Conservation (phyloP, 2,329 filamentous ascomycete genomes). For the Rutstroemia sp. region DNA sequence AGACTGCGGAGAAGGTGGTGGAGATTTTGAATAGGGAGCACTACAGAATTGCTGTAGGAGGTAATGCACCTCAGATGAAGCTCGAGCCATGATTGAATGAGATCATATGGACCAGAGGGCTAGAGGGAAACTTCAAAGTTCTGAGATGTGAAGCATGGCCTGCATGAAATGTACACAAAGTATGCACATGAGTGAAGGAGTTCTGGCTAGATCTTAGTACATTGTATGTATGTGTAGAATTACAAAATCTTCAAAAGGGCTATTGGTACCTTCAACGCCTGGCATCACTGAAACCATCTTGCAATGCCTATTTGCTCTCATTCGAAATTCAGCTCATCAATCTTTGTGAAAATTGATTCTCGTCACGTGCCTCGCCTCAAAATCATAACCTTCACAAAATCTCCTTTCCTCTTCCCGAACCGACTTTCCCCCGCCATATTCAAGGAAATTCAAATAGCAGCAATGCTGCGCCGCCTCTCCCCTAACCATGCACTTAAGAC, state of each 20-base stretch:
- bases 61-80: conserved; percentile 23
- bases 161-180: background rate
- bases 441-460: background rate
- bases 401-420: background rate
- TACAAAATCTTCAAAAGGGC: background rate
- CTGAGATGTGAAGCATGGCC: background rate
- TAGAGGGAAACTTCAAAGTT: background rate
- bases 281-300: background rate
- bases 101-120: too few species aligned
- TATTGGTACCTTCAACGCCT: background rate
- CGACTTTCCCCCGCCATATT: background rate
- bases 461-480: background rate
- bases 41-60: conserved; percentile 30
- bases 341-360: background rate
- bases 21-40: conserved; percentile 48
- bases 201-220: background rate
- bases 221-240: conserved; percentile 7
- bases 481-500: background rate
- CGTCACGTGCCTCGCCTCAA: background rate
- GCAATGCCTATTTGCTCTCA: background rate
- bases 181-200: background rate
- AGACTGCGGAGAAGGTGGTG: conserved; percentile 48
- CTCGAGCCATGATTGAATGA: background rate
- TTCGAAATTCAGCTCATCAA: background rate
- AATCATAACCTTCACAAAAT: background rate